phyloP scores from a whole-genome alignment of 305 asterid genomes.

The Ruellia speciosa region DNA sequence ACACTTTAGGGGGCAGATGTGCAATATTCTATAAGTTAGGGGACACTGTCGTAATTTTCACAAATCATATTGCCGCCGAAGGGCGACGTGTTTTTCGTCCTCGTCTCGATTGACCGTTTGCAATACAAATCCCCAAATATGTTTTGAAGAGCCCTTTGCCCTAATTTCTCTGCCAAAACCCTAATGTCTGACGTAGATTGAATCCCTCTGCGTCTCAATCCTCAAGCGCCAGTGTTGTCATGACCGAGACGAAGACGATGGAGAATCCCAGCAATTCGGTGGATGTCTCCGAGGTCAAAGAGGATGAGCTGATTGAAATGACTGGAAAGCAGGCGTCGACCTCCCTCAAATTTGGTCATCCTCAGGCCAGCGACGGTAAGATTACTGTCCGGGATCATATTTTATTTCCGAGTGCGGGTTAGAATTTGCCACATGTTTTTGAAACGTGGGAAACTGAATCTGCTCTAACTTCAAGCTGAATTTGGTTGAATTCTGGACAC shows the following conservation, averaged over 20 bases:
- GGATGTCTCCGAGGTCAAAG: constrained; percentile 33
- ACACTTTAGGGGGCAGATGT: background rate
- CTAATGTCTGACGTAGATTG: too few species aligned
- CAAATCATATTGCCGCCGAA: constrained; percentile 9
- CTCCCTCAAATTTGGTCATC: constrained; percentile 19
- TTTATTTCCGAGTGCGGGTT: background rate
- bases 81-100: background rate
- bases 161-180: too few species aligned
- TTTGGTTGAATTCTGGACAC: too few species aligned
- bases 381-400: constrained; percentile 9
- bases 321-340: constrained; percentile 14
- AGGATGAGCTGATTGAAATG: constrained; percentile 26
- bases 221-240: background rate
- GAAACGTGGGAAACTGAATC: too few species aligned
- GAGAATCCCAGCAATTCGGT: constrained; percentile 26
- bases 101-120: constrained; percentile 1
- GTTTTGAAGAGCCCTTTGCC: too few species aligned
- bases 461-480: too few species aligned
- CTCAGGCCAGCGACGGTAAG: constrained; percentile 20
- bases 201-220: too few species aligned
- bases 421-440: background rate
- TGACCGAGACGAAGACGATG: constrained; percentile 26
- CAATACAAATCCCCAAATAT: background rate
- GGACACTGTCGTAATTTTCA: background rate
- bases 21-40: background rate